Base-by-base conservation (phyloP, 2,329 filamentous ascomycete genomes). In the Venturia asperata region DNA sequence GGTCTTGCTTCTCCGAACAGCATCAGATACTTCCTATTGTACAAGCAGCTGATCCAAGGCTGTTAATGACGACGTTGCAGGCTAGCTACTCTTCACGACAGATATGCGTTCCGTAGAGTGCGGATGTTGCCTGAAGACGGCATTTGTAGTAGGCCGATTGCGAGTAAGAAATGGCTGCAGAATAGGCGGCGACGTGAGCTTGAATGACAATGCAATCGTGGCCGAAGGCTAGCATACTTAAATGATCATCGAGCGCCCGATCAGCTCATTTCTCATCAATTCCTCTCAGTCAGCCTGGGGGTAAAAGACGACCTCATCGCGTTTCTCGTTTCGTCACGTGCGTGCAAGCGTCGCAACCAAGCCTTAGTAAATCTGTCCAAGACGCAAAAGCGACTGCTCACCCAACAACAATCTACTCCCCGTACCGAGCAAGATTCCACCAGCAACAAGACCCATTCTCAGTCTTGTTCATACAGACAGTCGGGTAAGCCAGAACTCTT, bases 361-460 rank as follows among this genome's bases (percentile, higher is more conserved):
- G 52, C 39, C 39, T 41, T 34, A 34, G 52, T 37, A 58, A 52
- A 58, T 58, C 52, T 58, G 52, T 58, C 52, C 45, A 47, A 47
- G 45, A 47, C 39, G 39, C 39, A 52, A 58, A 58, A 58, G 52
- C 52, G 30, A 24, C 17, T 37, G 52, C 30, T 58, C 52, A 58
- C 52, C 24, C 52, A 58, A 58, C 52, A 58, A 58, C 27, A 34
- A 58, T 58, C 52, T 10, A 58, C 52, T n/a, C 27, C 30, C 27
- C 9, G 27, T 37, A 58, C 52, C 52, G 15, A 37, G 37, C 52
- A 15, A 58, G 47, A 52, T 21, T 24, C 24, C 24, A 52, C 47
- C 52, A 34, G 30, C 52, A 37, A 58, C 52, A 58, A 58, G 52
- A 58, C 52, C 52, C 52, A 58, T 58, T 37, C 19, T 7, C 52